Evolutionary conservation across 306 rosid genomes (phyloP), one percentile per base, ranked within the genome.

Genomic region (Cucurbita ficifolia): DNA sequence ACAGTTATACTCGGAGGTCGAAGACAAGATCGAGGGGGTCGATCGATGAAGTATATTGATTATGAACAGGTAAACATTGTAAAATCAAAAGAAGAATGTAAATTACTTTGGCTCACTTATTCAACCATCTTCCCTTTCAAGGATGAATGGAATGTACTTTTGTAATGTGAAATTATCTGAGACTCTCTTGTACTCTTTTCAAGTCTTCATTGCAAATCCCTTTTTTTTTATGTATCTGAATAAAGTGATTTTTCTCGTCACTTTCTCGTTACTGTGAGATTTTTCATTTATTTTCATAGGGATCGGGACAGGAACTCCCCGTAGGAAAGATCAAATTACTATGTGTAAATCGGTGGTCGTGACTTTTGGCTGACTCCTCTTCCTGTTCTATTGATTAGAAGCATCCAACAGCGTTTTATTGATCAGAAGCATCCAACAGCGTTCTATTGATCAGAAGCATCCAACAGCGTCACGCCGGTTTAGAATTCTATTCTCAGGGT

Each of bases 11-110:
- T 77, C 84, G 0, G 97, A 94, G 85, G 97, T 89, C n/a, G 99
- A 94, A 83, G 95, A 94, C 89, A 91, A 89, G 76, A 94, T 94
- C 36, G 99, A 94, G 85, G 97, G 99, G 76, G 83, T 94, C 29
- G 99, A 94, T 59, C 84, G 56, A 8, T 69, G 73, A 69, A 69
- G 73, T 12, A 45, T 45, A 21, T 40, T 14, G 13, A 45, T 67
- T 19, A 45, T 67, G 72, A 45, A 67, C 19, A 42, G 38, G 21
- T 43, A 22, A 65, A 65, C 2, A 10, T 21, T 67, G 40, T 67
- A 67, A 67, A 67, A n/a, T 21, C 38, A 67, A 7, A 67, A 45
- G 18, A 22, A n/a, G 72, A 67, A 43, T 67, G 72, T 67, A 67
- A 11, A 67, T 45, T 67, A 67, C 21, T 67, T 49, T 67, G 3